A percentile compares a stretch with the other conserved stretches of the same genome.
Evolutionary conservation across 495 filamentous ascomycete species (phyloP).

Genomic region (Pyrenopolyporus hunteri): DNA sequence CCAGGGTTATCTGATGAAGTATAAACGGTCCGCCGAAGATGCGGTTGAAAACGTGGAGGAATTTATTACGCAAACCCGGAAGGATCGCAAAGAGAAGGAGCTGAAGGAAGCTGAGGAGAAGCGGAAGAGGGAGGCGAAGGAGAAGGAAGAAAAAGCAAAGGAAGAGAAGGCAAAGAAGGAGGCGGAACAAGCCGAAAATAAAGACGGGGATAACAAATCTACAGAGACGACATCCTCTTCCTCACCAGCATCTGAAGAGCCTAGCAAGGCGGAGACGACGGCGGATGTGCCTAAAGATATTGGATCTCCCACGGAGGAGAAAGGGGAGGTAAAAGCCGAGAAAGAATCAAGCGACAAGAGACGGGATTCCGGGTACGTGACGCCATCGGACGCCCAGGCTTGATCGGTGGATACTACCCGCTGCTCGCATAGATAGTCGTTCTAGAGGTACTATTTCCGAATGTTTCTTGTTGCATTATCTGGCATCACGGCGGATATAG

Average conservation of each 20-base stretch:
- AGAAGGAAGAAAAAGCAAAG: slow-evolving; percentile 44
- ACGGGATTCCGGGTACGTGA: slow-evolving; percentile 38
- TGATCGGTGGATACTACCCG: too few relatives aligned
- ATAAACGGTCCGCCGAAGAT: slow-evolving; percentile 66
- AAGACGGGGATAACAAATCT: slow-evolving; percentile 34
- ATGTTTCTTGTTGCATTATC: too few relatives aligned
- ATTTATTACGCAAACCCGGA: slow-evolving; percentile 64
- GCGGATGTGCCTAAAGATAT: slow-evolving; percentile 17
- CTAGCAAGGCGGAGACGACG: slow-evolving; percentile 8
- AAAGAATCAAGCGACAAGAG: slow-evolving; percentile 31
- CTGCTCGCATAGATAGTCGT: too few relatives aligned
- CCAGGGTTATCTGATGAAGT: slow-evolving; percentile 73
- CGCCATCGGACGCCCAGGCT: slow-evolving; percentile 29
- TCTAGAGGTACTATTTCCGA: too few relatives aligned
- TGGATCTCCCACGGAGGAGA: slow-evolving; percentile 17
- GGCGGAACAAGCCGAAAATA: slow-evolving; percentile 36
- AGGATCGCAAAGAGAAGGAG: slow-evolving; percentile 64
- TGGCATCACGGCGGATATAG: too few relatives aligned
- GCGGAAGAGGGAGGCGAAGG: slow-evolving; percentile 46
- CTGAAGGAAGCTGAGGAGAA: slow-evolving; percentile 54
- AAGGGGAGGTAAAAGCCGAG: slow-evolving; percentile 12
- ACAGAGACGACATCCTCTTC: slow-evolving; percentile 14
- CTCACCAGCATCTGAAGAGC: slow-evolving; percentile 6
- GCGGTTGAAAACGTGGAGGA: slow-evolving; percentile 61
- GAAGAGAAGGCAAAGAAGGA: slow-evolving; percentile 39